Evolutionary conservation across 2,329 filamentous ascomycete genomes (phyloP).

Genomic region (Aspergillus sp.): DNA sequence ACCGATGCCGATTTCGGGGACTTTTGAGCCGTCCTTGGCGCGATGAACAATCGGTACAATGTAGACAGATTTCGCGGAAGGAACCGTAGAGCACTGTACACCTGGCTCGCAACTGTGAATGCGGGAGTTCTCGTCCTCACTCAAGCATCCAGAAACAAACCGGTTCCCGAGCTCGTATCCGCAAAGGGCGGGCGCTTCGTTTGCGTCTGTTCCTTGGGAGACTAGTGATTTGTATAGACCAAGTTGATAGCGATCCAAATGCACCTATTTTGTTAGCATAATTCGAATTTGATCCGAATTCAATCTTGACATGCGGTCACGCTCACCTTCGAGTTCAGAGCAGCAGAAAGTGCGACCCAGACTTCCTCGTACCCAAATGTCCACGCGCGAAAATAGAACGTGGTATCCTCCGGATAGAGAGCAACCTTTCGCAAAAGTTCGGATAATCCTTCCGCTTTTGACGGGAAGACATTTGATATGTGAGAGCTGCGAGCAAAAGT

Average conservation of each 20-base stretch:
- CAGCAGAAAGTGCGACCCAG: slow-evolving; percentile 76
- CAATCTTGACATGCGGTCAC: no score
- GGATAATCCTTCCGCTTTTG: slow-evolving; percentile 71
- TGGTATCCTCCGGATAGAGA: slow-evolving; percentile 68
- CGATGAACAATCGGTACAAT: slow-evolving; percentile 78
- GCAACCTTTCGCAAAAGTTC: slow-evolving; percentile 71
- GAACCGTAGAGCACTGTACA: slow-evolving; percentile 42
- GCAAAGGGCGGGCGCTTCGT: slow-evolving; percentile 66
- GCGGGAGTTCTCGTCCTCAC: slow-evolving; percentile 58
- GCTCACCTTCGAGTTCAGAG: slow-evolving; percentile 62
- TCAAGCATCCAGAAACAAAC: slow-evolving; percentile 69
- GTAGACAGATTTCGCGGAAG: slow-evolving; percentile 60
- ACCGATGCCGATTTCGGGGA: slow-evolving; percentile 73
- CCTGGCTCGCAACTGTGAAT: slow-evolving; percentile 86
- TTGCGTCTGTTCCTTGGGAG: slow-evolving; percentile 44
- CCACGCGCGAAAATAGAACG: slow-evolving; percentile 86
- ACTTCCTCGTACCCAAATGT: slow-evolving; percentile 94
- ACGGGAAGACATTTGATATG: slow-evolving; percentile 54
- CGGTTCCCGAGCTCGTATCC: slow-evolving; percentile 76
- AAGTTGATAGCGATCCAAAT: slow-evolving; percentile 80
- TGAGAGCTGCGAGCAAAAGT: slow-evolving; percentile 64
- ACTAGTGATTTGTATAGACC: slow-evolving; percentile 67
- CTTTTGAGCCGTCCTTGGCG: slow-evolving; percentile 54
- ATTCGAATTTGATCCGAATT: background rate
- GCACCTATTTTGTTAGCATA: slow-evolving; percentile 55